These are phyloP conservation scores for Aschersonia sp. DNA, from an alignment of 2,329 filamentous ascomycete species.

Conservation along the genomic window DNA sequence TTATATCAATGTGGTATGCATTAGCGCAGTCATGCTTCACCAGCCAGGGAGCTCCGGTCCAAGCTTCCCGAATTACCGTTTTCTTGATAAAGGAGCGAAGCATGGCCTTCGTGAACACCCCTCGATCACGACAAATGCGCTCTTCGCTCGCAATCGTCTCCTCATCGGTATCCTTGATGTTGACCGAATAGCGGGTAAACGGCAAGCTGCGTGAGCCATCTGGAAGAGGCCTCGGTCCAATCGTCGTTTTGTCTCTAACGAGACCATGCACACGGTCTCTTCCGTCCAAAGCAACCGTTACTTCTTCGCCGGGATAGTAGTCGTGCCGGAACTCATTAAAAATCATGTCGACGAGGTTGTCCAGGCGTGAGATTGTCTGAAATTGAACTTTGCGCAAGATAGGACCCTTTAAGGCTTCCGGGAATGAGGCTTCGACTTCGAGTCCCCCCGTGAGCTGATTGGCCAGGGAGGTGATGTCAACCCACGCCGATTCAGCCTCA, in stretches of 20 bases:
- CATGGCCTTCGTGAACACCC: constrained; percentile 88
- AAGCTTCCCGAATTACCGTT: constrained; percentile 79
- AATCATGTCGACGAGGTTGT: constrained; percentile 57
- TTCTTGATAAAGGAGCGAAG: constrained; percentile 90
- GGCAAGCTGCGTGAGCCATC: constrained; percentile 59
- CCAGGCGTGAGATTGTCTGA: constrained; percentile 76
- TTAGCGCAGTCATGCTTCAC: constrained; percentile 78
- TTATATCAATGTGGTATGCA: constrained; percentile 74
- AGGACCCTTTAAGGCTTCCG: constrained; percentile 79
- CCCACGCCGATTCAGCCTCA: not conserved
- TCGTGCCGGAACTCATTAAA: constrained; percentile 75
- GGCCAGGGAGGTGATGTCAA: not conserved
- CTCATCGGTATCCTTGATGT: constrained; percentile 52
- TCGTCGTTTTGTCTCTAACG: constrained; percentile 75
- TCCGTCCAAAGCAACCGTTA: constrained; percentile 56
- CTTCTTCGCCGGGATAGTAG: constrained; percentile 79
- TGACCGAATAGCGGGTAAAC: constrained; percentile 69
- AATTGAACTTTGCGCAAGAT: constrained; percentile 87
- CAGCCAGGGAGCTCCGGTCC: constrained; percentile 93
- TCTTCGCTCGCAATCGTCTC: constrained; percentile 70
- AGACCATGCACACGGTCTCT: constrained; percentile 58
- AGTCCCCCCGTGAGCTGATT: constrained; percentile 59
- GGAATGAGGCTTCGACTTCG: constrained; percentile 85
- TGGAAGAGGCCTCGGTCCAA: constrained; percentile 41
- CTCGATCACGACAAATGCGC: constrained; percentile 75